These are phyloP conservation scores for Phellinidium pouzarii DNA, from an alignment of 1,284 basidiomycete species.

Conservation along the genomic window DNA sequence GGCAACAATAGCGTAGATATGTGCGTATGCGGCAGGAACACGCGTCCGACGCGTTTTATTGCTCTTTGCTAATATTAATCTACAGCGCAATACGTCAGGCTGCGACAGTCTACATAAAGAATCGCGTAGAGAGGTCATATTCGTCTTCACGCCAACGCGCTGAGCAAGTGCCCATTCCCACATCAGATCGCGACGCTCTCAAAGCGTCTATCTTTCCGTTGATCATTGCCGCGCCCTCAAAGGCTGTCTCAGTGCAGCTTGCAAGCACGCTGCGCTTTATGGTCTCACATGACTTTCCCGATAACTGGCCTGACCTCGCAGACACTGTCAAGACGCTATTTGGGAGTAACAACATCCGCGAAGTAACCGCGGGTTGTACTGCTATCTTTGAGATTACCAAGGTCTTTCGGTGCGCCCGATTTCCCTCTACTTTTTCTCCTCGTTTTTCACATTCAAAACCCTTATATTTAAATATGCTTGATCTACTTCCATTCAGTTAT, in stretches of 20 bases:
- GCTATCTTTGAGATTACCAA: slow-evolving; percentile 68
- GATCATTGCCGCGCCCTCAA: slow-evolving; percentile 57
- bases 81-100: slow-evolving; percentile 70
- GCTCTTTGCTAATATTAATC: slow-evolving; percentile 8
- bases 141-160: slow-evolving; percentile 41
- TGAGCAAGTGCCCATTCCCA: slow-evolving; percentile 53
- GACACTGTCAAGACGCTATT: slow-evolving; percentile 59
- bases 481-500: slow-evolving; percentile 36
- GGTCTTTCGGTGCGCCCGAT: slow-evolving; percentile 53
- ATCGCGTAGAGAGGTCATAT: slow-evolving; percentile 66
- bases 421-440: not conserved
- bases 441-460: too few relatives aligned
- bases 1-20: slow-evolving; percentile 66
- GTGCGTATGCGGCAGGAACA: slow-evolving; percentile 40
- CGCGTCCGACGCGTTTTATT: slow-evolving; percentile 32
- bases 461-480: not conserved
- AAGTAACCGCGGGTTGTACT: slow-evolving; percentile 75
- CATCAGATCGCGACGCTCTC: slow-evolving; percentile 63
- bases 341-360: slow-evolving; percentile 52
- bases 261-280: slow-evolving; percentile 64
- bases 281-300: slow-evolving; percentile 68
- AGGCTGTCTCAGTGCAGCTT: slow-evolving; percentile 69
- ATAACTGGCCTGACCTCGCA: slow-evolving; percentile 62
- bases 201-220: slow-evolving; percentile 61
- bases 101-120: slow-evolving; percentile 80